A percentile compares a stretch with the other conserved stretches of the same genome.
These are phyloP conservation scores for Isoetes taiwanensis DNA, from an alignment of 75 land plant genomes.

Conservation along the genomic window DNA sequence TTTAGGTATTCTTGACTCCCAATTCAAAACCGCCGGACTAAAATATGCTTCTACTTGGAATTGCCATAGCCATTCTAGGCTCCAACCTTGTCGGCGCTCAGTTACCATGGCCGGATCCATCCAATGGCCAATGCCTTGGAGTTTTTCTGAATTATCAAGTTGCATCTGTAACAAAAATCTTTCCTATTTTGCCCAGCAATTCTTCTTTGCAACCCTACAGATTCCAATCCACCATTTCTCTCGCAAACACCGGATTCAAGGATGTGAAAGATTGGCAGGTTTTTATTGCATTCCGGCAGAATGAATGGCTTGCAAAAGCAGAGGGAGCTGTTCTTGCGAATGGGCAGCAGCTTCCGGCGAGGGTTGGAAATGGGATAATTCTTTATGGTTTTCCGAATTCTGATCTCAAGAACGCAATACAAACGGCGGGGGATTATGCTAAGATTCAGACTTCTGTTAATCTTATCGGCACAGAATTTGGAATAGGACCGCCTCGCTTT, in stretches of 20 bases:
- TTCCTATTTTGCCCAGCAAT: no score
- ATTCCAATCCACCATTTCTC: slow-evolving; percentile 33
- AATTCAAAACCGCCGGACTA: no score
- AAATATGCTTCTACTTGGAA: no score
- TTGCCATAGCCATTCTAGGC: no score
- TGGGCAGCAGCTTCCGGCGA: slow-evolving; percentile 40
- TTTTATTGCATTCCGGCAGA: slow-evolving; percentile 51
- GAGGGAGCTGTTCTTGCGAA: slow-evolving; percentile 29
- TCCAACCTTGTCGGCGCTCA: no score
- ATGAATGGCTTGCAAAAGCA: no score
- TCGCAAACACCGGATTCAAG: slow-evolving; percentile 40
- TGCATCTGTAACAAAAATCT: no score
- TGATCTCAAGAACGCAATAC: slow-evolving; percentile 51
- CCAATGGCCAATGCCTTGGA: no score
- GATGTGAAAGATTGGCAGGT: slow-evolving; percentile 56
- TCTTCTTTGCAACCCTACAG: slow-evolving; percentile 66
- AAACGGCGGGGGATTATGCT: slow-evolving; percentile 60
- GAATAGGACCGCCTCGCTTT: slow-evolving; percentile 21
- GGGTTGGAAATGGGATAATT: slow-evolving; percentile 34
- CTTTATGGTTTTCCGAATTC: slow-evolving; percentile 39
- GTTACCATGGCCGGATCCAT: no score
- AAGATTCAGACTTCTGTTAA: slow-evolving; percentile 34
- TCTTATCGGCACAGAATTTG: slow-evolving; percentile 65
- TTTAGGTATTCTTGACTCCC: no score
- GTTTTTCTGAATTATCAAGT: no score